These are phyloP conservation scores for Alloteropsis angusta DNA, from an alignment of 202 grass and related monocot genomes.

Conservation along the genomic window DNA sequence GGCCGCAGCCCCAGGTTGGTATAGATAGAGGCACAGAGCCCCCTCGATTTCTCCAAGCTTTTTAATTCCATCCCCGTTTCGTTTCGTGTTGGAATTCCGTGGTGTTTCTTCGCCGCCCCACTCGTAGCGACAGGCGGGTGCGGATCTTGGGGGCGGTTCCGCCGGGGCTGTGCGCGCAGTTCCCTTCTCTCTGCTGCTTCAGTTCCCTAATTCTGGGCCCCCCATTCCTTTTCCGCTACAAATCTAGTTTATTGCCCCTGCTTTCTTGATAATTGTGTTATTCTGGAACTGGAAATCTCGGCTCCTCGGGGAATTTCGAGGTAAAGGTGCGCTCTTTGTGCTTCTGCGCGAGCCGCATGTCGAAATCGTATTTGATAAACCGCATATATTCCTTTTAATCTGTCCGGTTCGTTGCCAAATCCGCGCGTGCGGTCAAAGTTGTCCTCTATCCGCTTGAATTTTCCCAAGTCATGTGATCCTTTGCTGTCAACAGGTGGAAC, in stretches of 20 bases:
- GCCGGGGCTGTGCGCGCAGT: background rate
- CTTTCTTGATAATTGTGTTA: background rate
- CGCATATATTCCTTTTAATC: background rate
- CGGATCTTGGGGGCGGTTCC: constrained; percentile 21
- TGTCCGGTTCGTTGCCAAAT: background rate
- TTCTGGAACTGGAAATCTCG: background rate
- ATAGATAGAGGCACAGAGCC: no score
- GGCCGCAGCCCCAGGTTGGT: background rate
- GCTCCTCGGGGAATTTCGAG: background rate
- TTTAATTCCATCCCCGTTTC: background rate
- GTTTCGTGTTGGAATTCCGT: background rate
- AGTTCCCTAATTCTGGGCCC: background rate
- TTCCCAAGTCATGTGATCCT: background rate
- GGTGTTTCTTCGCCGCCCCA: background rate
- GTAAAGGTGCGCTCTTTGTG: background rate
- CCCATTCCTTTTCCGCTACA: background rate
- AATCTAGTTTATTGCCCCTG: background rate
- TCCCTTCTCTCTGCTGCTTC: background rate
- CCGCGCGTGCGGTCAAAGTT: background rate
- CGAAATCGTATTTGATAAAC: no score
- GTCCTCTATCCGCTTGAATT: background rate
- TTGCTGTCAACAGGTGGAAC: background rate
- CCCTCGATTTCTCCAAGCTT: background rate
- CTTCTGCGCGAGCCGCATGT: background rate
- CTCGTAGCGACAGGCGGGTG: background rate